Conservation (phyloP, 139 green algal genomes). For the Closterium sp. region DNA sequence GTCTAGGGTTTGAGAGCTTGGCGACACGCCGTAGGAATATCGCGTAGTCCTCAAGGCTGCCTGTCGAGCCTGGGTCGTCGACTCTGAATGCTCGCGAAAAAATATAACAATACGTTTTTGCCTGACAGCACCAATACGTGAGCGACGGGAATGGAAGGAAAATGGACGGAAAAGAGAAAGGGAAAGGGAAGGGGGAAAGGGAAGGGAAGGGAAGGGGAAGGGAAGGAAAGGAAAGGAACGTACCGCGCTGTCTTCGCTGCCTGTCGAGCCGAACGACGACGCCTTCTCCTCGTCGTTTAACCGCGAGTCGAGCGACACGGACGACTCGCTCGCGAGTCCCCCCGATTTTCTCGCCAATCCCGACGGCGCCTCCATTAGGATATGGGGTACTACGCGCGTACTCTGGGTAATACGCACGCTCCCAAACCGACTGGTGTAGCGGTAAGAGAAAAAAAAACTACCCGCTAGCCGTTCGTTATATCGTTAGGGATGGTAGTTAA, state of each 20-base stretch:
- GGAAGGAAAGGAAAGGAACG: too few species aligned
- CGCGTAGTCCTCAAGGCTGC: too few species aligned
- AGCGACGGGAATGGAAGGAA: too few species aligned
- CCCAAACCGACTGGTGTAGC: not conserved
- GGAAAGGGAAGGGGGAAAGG: too few species aligned
- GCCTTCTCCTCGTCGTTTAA: not conserved
- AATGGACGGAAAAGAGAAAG: too few species aligned
- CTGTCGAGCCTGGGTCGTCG: too few species aligned
- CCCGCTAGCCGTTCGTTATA: not conserved
- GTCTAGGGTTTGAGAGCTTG: not conserved
- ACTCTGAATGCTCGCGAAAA: too few species aligned
- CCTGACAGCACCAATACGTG: too few species aligned
- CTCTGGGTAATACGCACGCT: too few species aligned
- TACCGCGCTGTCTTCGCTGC: not conserved
- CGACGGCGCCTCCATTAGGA: not conserved
- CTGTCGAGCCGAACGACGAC: not conserved
- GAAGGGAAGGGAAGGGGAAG: too few species aligned
- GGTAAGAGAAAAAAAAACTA: not conserved
- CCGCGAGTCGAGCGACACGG: not conserved
- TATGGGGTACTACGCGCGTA: not conserved
- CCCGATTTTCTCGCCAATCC: not conserved
- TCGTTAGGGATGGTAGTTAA: not conserved
- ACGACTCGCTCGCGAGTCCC: not conserved
- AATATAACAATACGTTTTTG: too few species aligned
- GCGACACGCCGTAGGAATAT: too few species aligned